Evolutionary conservation across 1,284 basidiomycete species (phyloP), one percentile per base, ranked within the genome.

Genomic region (Rhodotorula mucilaginosa): DNA sequence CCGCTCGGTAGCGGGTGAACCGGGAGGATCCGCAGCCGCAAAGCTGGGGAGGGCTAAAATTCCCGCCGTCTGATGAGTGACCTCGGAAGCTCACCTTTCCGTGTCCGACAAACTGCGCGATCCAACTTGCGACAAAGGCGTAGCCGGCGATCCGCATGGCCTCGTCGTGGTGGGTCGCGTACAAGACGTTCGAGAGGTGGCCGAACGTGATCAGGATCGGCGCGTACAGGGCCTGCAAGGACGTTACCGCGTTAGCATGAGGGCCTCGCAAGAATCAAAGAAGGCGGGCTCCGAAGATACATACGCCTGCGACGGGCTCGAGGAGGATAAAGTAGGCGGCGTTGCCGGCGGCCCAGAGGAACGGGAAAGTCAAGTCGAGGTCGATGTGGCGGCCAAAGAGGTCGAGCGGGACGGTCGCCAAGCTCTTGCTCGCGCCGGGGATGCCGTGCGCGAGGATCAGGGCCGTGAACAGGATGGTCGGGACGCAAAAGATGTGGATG

Each of bases 91-190:
- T 26, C 51, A 68, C 71, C 68, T 68, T 69, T 21, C 70, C 71
- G 48, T 73, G 72, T 3, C 75, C 79, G 54, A 79, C 52, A 65
- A 80, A 79, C 52, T 80, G 79, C 1, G 74, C 73, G 47, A 80
- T 77, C 79, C 79, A 80, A 26, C 74, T 63, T 16, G 60, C 68
- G 34, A 67, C 67, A 58, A 75, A 79, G 0, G 64, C 61, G 44
- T 54, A 57, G 2, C 70, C 68, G 10, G 78, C 76, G 12, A 64
- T 58, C 48, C 62, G 61, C 65, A 73, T 77, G n/a, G 72, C 74
- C 10, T 64, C 60, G 18, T 72, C 64, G 56, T 68, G 67, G 10
- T 66, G 70, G 26, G 66, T 56, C 29, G 63, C 65, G 65, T 75
- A 76, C 16, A 72, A 56, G 12, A 78, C 71, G 65, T 79, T 78